Evolutionary conservation across 257 asterid genomes (phyloP).

Genomic region (Rhazya stricta): DNA sequence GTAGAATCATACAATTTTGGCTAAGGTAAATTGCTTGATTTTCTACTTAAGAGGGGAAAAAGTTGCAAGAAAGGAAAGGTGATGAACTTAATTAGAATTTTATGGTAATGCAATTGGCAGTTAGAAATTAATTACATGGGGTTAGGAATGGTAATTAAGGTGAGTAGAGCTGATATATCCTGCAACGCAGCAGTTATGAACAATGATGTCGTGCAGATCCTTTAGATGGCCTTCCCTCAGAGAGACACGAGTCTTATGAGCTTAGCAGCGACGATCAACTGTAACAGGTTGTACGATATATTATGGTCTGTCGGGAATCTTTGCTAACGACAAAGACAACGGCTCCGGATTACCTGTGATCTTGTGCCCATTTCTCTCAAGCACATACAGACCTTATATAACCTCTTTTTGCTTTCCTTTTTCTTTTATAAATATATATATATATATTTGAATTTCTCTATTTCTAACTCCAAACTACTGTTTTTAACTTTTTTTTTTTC

Average conservation of each 20-base stretch:
- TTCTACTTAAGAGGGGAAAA: background rate
- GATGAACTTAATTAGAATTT: too few species aligned
- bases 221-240: background rate
- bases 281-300: constrained; percentile 27
- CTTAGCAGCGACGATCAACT: constrained; percentile 18
- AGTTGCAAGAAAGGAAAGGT: too few species aligned
- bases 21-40: background rate
- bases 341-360: constrained; percentile 15
- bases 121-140: background rate
- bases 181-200: background rate
- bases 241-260: background rate
- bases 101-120: background rate
- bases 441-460: too few species aligned
- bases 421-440: too few species aligned
- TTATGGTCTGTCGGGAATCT: constrained; percentile 26
- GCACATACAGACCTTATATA: background rate
- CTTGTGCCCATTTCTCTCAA: background rate
- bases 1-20: background rate
- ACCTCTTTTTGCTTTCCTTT: background rate
- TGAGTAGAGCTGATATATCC: background rate
- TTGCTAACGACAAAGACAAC: constrained; percentile 17
- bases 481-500: too few species aligned
- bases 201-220: constrained; percentile 3
- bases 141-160: background rate
- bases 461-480: too few species aligned